Percentiles rank a stretch among this genome's conserved stretches.
Evolutionary conservation across 2,329 filamentous ascomycete species (phyloP).

Genomic region (Cladosporium sp.): DNA sequence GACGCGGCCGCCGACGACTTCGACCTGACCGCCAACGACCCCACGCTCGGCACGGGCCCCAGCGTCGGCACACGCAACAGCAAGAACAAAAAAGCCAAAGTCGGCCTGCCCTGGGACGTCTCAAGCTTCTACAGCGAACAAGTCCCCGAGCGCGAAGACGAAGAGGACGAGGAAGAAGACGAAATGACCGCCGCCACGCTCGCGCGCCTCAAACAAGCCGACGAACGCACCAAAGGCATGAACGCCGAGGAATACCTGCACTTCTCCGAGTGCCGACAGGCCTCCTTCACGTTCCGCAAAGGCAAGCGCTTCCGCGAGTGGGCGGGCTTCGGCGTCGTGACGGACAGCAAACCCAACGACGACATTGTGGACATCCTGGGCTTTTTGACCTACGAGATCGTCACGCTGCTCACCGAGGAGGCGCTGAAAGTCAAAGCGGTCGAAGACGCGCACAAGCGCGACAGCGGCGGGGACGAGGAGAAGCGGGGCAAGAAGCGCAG

Average conservation of each 20-base stretch:
- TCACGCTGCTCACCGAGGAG: constrained; percentile 94
- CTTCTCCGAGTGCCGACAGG: constrained; percentile 97
- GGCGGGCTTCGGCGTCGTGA: constrained; percentile 95
- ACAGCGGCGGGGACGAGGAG: constrained; percentile 50
- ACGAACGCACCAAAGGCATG: constrained; percentile 97
- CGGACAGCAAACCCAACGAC: constrained; percentile 93
- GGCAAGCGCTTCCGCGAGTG: constrained; percentile 96
- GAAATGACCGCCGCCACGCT: constrained; percentile 98
- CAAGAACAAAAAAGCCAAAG: constrained; percentile 93
- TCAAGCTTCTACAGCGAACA: constrained; percentile 86
- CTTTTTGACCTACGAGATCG: constrained; percentile 97
- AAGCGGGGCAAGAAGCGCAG: constrained; percentile 50
- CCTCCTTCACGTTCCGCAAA: constrained; percentile 97
- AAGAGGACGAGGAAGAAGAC: constrained; percentile 94
- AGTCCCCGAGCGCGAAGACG: constrained; percentile 89
- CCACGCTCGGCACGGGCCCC: constrained; percentile 62
- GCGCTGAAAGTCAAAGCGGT: constrained; percentile 94
- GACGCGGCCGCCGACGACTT: constrained; percentile 63
- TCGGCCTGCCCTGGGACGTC: constrained; percentile 94
- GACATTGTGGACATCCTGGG: constrained; percentile 98
- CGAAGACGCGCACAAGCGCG: constrained; percentile 79
- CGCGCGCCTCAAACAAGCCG: constrained; percentile 87
- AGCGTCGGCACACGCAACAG: constrained; percentile 44
- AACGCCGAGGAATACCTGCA: constrained; percentile 97
- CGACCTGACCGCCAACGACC: constrained; percentile 65